Conservation (phyloP, 106 monocot species). For the Dendrobium officinale region DNA sequence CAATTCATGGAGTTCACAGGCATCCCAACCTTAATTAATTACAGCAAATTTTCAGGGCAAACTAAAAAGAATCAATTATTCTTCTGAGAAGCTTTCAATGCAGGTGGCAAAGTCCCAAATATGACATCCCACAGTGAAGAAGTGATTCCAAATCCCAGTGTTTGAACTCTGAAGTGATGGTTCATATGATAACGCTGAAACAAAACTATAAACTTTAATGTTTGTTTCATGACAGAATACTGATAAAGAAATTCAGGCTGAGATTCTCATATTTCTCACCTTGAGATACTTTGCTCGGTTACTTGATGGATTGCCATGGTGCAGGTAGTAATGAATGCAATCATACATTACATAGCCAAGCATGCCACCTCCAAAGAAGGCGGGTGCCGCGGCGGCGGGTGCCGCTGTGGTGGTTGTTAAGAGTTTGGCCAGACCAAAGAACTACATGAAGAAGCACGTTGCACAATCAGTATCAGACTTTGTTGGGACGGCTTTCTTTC, state of each 20-base stretch:
- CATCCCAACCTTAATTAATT: background rate
- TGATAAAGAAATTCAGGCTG: background rate
- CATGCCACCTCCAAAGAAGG: conserved; percentile 65
- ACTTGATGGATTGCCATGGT: conserved; percentile 67
- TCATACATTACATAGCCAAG: conserved; percentile 94
- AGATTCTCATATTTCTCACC: conserved; percentile 20
- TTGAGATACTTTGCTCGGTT: conserved; percentile 56
- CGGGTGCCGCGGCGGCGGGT: conserved; percentile 26
- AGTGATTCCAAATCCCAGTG: conserved; percentile 77
- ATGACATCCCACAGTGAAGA: conserved; percentile 70
- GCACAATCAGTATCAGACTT: too few relatives aligned
- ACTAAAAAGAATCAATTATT: conserved; percentile 18
- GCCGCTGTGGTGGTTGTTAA: conserved; percentile 28
- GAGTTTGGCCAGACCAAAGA: conserved; percentile 49
- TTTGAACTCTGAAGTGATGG: conserved; percentile 81
- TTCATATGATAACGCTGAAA: conserved; percentile 80
- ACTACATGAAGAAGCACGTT: conserved; percentile 17
- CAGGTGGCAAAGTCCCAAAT: conserved; percentile 64
- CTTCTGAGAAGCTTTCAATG: conserved; percentile 19
- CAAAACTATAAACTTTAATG: background rate
- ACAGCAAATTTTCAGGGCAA: background rate
- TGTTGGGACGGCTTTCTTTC: too few relatives aligned
- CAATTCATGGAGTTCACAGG: too few relatives aligned
- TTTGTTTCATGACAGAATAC: background rate
- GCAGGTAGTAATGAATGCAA: conserved; percentile 93